Evolutionary conservation across 176 grass and related monocot genomes (phyloP).

Genomic region (Ampelocalamus luodianensis): DNA sequence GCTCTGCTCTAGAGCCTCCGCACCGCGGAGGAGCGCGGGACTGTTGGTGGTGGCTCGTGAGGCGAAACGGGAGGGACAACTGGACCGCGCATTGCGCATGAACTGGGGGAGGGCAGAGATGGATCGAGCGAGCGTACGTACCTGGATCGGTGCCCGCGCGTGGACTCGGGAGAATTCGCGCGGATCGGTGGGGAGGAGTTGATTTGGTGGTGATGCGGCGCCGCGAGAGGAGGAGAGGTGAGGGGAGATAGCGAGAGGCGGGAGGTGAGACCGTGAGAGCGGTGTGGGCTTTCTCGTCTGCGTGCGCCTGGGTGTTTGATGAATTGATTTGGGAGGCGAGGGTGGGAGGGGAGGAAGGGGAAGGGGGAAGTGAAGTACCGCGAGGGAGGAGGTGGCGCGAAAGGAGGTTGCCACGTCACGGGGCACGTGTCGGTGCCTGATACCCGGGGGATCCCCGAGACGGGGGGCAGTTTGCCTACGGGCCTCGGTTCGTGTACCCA

Average conservation of each 20-base stretch:
- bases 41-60: neutral
- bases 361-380: neutral
- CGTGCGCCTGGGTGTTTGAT: neutral
- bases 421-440: conserved; percentile 47
- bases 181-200: conserved; percentile 16
- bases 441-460: conserved; percentile 49
- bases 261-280: too few species aligned
- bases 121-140: neutral
- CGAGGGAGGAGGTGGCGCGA: conserved; percentile 3
- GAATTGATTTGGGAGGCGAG: neutral
- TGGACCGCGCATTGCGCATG: neutral
- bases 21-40: neutral
- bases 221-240: neutral
- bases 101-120: neutral
- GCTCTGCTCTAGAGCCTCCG: neutral
- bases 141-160: conserved; percentile 17
- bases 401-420: conserved; percentile 57
- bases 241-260: neutral
- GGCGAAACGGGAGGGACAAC: neutral
- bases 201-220: conserved; percentile 1
- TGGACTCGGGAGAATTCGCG: neutral
- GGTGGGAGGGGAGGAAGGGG: neutral
- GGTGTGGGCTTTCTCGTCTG: neutral
- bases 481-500: too few species aligned
- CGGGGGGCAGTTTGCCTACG: neutral